Percentiles rank a stretch among this genome's conserved stretches.
Conservation (phyloP, 2,329 filamentous ascomycete species). For the Berkeleyomyces basicola region DNA sequence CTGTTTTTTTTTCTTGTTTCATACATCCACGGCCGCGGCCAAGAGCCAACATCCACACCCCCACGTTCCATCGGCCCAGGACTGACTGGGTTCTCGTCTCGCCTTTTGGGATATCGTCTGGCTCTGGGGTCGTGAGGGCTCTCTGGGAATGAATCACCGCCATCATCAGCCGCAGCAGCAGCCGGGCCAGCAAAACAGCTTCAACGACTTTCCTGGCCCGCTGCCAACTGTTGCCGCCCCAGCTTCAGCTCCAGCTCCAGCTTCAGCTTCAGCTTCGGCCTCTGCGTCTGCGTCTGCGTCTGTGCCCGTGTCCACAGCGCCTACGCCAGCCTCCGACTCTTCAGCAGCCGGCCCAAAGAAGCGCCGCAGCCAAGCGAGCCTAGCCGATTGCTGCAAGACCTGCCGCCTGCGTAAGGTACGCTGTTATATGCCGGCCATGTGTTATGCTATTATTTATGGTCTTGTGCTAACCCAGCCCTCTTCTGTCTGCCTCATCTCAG, state of each 20-base stretch:
- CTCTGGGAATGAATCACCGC: background rate
- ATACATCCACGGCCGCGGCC: background rate
- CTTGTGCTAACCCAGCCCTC: slow-evolving; percentile 5
- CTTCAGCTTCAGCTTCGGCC: slow-evolving; percentile 14
- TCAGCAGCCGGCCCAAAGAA: slow-evolving; percentile 19
- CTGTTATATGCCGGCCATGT: background rate
- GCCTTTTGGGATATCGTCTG: no score
- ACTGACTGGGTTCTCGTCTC: background rate
- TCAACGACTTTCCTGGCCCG: slow-evolving; percentile 6
- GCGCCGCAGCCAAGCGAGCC: slow-evolving; percentile 19
- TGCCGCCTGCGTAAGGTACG: slow-evolving; percentile 25
- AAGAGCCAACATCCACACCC: background rate
- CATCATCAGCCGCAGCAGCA: background rate
- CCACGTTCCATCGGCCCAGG: background rate
- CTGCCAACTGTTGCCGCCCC: slow-evolving; percentile 2
- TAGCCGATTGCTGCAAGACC: slow-evolving; percentile 23
- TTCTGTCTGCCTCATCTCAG: slow-evolving; percentile 17
- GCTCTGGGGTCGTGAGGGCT: background rate
- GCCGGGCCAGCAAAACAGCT: background rate
- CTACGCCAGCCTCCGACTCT: slow-evolving; percentile 9
- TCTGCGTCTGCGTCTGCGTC: background rate
- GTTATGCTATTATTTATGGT: background rate
- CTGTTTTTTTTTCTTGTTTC: slow-evolving; percentile 2
- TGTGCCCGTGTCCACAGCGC: background rate
- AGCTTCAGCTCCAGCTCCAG: background rate